A percentile compares a stretch with the other conserved stretches of the same genome.
These are phyloP conservation scores for Dendrobium catenatum DNA, from an alignment of 106 monocot species.

Conservation along the genomic window DNA sequence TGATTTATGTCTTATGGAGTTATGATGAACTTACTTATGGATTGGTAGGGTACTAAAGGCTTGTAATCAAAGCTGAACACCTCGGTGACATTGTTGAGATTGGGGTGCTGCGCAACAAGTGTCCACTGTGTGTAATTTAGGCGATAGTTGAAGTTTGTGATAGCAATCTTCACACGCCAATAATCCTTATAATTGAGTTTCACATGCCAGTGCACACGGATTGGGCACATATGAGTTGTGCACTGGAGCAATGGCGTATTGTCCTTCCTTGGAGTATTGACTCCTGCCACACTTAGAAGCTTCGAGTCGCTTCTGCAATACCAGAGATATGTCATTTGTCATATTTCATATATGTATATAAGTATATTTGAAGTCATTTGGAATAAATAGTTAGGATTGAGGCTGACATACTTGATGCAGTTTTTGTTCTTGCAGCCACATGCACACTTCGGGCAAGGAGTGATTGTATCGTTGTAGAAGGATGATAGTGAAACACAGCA, in stretches of 20 bases:
- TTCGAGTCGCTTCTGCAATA: conserved; percentile 44
- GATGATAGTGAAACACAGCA: conserved; percentile 78
- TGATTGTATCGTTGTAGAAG: conserved; percentile 73
- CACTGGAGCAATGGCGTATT: conserved; percentile 59
- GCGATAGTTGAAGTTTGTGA: conserved; percentile 78
- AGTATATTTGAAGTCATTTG: not conserved
- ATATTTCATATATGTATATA: not conserved
- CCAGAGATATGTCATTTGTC: no score
- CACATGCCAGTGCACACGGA: conserved; percentile 80
- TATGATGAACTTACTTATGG: conserved; percentile 56
- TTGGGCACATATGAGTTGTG: conserved; percentile 70
- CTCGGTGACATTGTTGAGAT: conserved; percentile 58
- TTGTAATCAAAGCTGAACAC: conserved; percentile 80
- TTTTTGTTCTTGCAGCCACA: conserved; percentile 74
- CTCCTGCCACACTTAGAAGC: conserved; percentile 29
- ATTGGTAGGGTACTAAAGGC: conserved; percentile 44
- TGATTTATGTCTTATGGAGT: not conserved
- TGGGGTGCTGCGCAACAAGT: conserved; percentile 65
- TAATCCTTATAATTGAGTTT: conserved; percentile 81
- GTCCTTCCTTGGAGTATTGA: conserved; percentile 55
- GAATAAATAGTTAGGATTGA: not conserved
- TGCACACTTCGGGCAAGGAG: conserved; percentile 55
- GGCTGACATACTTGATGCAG: conserved; percentile 48
- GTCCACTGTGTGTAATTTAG: conserved; percentile 76
- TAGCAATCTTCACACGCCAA: conserved; percentile 63